Conservation (phyloP, 306 rosid genomes). For the Acmispon strigosus region DNA sequence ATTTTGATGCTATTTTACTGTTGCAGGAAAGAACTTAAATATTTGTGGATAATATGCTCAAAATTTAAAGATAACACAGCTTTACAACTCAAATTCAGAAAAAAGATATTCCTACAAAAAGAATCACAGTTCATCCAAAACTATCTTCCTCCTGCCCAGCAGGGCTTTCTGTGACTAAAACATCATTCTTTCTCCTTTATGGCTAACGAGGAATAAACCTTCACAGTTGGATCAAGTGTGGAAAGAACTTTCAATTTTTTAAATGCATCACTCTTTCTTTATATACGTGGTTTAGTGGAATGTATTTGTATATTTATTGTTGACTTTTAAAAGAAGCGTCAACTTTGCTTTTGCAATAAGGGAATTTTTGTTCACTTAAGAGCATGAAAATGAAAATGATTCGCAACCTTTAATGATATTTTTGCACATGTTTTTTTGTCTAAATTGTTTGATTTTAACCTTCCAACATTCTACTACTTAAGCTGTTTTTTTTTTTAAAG, state of each 20-base stretch:
- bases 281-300: background rate
- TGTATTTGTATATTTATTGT: background rate
- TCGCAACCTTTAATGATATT: background rate
- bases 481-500: background rate
- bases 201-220: background rate
- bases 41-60: background rate
- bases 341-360: background rate
- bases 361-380: background rate
- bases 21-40: background rate
- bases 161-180: background rate
- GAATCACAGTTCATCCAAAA: background rate
- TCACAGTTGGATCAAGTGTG: background rate
- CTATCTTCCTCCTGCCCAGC: too few species aligned
- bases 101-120: background rate
- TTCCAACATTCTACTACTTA: slow-evolving; percentile 18
- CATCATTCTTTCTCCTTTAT: background rate
- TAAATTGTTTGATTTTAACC: background rate
- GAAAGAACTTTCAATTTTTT: background rate
- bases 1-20: background rate
- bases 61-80: background rate
- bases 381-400: background rate
- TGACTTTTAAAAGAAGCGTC: background rate
- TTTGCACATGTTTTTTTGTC: too few species aligned
- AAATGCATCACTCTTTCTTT: background rate
- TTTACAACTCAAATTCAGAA: background rate